phyloP scores from a whole-genome alignment of 208 protist genomes.

The Leptomonas seymouri region DNA sequence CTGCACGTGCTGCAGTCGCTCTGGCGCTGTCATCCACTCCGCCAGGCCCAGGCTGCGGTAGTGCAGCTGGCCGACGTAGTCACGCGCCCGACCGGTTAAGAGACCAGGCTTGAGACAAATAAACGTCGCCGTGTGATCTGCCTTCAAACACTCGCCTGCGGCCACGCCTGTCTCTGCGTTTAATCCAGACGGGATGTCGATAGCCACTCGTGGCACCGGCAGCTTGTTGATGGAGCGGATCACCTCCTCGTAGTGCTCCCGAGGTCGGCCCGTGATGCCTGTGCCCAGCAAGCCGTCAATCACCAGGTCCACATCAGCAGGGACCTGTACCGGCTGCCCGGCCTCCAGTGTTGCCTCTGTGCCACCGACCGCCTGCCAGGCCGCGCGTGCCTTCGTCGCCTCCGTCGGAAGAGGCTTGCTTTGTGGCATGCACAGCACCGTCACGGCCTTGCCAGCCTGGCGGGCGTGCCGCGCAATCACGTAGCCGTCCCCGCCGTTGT shows the following conservation, averaged over 20 bases:
- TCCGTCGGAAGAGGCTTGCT: constrained; percentile 60
- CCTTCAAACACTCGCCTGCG: constrained; percentile 60
- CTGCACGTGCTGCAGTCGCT: constrained; percentile 26
- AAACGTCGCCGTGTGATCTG: constrained; percentile 80
- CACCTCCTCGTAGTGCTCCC: constrained; percentile 60
- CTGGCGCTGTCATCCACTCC: constrained; percentile 51
- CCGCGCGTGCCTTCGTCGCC: constrained; percentile 46
- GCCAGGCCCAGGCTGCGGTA: constrained; percentile 62
- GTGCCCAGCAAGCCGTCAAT: constrained; percentile 86
- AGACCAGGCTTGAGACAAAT: constrained; percentile 87
- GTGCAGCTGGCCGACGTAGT: constrained; percentile 74
- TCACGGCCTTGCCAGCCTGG: constrained; percentile 41
- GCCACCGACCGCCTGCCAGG: constrained; percentile 45
- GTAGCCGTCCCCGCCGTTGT: constrained; percentile 90
- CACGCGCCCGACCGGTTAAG: constrained; percentile 60
- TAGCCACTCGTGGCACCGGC: constrained; percentile 59
- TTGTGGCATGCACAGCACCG: constrained; percentile 60
- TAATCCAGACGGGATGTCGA: constrained; percentile 88
- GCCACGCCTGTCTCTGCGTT: constrained; percentile 76
- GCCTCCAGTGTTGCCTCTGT: constrained; percentile 16
- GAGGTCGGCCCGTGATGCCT: constrained; percentile 62
- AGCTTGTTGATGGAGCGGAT: constrained; percentile 62
- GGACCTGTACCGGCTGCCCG: constrained; percentile 17
- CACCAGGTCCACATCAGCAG: constrained; percentile 61
- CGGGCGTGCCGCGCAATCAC: constrained; percentile 69